These are phyloP conservation scores for Dioscorea dumetorum DNA, from an alignment of 106 monocot genomes.

Conservation along the genomic window DNA sequence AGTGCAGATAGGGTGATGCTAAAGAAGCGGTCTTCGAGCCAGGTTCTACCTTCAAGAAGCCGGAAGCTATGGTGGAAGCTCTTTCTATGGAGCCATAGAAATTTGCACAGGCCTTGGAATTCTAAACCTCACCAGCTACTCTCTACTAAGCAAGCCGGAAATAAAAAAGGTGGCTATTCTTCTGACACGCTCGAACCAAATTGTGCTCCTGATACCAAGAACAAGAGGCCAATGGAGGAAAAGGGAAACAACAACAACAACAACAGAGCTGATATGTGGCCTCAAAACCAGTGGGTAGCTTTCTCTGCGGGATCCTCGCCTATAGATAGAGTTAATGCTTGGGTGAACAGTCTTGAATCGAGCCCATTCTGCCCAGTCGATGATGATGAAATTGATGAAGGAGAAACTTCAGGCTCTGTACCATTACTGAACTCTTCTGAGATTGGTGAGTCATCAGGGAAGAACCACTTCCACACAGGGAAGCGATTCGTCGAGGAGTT, in stretches of 20 bases:
- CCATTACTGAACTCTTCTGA: constrained; percentile 5
- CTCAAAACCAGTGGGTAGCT: constrained; percentile 66
- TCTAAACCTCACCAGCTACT: constrained; percentile 3
- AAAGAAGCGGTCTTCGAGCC: constrained; percentile 80
- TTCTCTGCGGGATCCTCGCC: constrained; percentile 57
- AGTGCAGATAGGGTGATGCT: constrained; percentile 81
- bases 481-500: constrained; percentile 37
- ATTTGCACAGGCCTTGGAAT: constrained; percentile 44
- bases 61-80: constrained; percentile 93
- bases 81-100: constrained; percentile 91
- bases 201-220: constrained; percentile 4
- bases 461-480: constrained; percentile 11
- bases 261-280: constrained; percentile 1
- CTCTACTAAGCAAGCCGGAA: background rate
- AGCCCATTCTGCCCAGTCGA: constrained; percentile 10
- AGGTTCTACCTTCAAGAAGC: constrained; percentile 90
- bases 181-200: constrained; percentile 72
- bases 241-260: background rate
- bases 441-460: constrained; percentile 44
- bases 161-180: constrained; percentile 51
- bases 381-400: constrained; percentile 9
- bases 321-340: constrained; percentile 69
- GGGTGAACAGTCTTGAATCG: constrained; percentile 77
- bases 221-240: constrained; percentile 22
- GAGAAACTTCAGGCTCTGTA: background rate